Evolutionary conservation across 148 eudicot genomes (phyloP).

Genomic region (Heliosperma pusillum): DNA sequence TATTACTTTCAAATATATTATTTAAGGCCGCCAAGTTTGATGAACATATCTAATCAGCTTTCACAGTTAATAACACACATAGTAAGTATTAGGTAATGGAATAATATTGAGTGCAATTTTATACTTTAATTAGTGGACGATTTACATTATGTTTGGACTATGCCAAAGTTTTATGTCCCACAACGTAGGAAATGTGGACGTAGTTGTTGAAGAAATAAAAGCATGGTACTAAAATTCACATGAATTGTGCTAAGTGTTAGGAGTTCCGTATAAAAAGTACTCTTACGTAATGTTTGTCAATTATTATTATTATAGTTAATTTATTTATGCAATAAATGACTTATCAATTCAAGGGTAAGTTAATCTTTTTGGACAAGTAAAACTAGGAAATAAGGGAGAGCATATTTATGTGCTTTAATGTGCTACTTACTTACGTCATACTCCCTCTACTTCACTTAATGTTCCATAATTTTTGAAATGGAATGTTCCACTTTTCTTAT

Average conservation of each 20-base stretch:
- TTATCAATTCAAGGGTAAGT: too few species aligned
- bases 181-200: background rate
- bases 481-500: too few species aligned
- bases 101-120: too few species aligned
- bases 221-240: background rate
- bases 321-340: background rate
- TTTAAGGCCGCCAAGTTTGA: conserved; percentile 10
- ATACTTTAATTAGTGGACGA: background rate
- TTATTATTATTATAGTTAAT: background rate
- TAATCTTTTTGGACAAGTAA: too few species aligned
- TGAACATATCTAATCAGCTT: background rate
- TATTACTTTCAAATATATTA: background rate
- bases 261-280: background rate
- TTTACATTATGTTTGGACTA: background rate
- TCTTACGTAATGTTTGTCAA: background rate
- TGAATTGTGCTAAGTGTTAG: background rate
- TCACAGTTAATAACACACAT: background rate
- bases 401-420: too few species aligned
- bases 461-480: too few species aligned
- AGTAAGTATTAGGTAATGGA: background rate
- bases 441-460: too few species aligned
- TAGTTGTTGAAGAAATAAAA: background rate
- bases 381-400: too few species aligned
- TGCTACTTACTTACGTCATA: too few species aligned
- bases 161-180: background rate